These are phyloP conservation scores for Aspergillus clavatus DNA, from an alignment of 2,329 filamentous ascomycete genomes.

Conservation along the genomic window DNA sequence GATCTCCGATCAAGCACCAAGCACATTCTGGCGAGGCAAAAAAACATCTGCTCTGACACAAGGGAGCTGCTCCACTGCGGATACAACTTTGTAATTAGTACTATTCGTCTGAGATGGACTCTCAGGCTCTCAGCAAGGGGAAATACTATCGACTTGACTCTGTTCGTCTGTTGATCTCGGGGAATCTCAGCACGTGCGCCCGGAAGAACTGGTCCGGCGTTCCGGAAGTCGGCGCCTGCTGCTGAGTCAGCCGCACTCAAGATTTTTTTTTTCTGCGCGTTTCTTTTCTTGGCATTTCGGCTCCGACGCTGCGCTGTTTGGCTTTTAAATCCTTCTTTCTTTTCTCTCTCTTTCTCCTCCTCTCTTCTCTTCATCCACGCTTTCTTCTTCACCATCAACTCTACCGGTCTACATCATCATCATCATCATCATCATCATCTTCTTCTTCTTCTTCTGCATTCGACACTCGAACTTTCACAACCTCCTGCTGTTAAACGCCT, in stretches of 20 bases:
- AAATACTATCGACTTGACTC: no score
- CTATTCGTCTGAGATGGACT: no score
- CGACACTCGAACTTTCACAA: no score
- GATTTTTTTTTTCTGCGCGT: slow-evolving; percentile 5
- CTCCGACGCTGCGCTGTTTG: slow-evolving; percentile 23
- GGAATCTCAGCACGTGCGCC: slow-evolving; percentile 5
- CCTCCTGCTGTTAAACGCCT: slow-evolving; percentile 9
- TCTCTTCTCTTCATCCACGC: not conserved
- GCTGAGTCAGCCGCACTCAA: not conserved
- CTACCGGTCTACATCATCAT: slow-evolving; percentile 4
- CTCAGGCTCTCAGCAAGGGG: no score
- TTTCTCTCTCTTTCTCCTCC: slow-evolving; percentile 10
- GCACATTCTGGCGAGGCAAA: no score
- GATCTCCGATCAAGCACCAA: no score
- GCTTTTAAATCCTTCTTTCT: slow-evolving; percentile 17
- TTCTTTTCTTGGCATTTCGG: slow-evolving; percentile 16
- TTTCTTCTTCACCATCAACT: not conserved
- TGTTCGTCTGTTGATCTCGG: no score
- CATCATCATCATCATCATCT: no score
- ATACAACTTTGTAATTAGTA: no score
- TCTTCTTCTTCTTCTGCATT: no score
- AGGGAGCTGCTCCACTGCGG: no score
- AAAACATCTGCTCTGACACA: no score
- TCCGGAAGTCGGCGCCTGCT: not conserved
- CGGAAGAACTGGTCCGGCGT: not conserved